Percentiles rank a stretch among this genome's conserved stretches.
phyloP scores from a whole-genome alignment of 148 eudicot genomes.

The Camellia sinensis region DNA sequence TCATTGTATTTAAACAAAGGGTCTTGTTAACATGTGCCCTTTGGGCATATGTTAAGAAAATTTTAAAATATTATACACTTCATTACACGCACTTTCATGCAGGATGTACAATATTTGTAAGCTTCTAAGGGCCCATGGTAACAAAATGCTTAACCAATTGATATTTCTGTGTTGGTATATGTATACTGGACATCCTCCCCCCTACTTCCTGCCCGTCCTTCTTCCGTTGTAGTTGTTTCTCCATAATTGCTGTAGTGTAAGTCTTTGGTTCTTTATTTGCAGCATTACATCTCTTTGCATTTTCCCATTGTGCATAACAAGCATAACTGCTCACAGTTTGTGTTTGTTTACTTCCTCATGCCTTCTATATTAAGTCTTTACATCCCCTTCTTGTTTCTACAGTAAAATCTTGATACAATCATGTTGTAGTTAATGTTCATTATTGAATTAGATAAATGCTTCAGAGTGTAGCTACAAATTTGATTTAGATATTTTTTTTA shows the following conservation, averaged over 20 bases:
- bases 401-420: background rate
- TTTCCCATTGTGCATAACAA: background rate
- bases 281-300: constrained; percentile 5
- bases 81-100: too few relatives aligned
- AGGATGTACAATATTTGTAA: too few relatives aligned
- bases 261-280: background rate
- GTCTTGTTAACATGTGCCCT: too few relatives aligned
- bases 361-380: background rate
- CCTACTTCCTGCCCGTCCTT: background rate
- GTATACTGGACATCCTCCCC: background rate
- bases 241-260: background rate
- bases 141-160: too few relatives aligned
- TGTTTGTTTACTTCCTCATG: background rate
- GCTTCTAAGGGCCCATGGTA: too few relatives aligned
- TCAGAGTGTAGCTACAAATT: background rate
- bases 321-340: background rate
- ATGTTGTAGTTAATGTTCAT: background rate
- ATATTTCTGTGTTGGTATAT: background rate
- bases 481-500: background rate
- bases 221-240: background rate
- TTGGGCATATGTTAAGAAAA: too few relatives aligned
- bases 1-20: background rate
- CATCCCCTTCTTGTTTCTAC: background rate
- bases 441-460: background rate
- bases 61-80: too few relatives aligned